Base-by-base conservation (phyloP, 2,329 filamentous ascomycete genomes). In the Cordyceps fumosorosea region DNA sequence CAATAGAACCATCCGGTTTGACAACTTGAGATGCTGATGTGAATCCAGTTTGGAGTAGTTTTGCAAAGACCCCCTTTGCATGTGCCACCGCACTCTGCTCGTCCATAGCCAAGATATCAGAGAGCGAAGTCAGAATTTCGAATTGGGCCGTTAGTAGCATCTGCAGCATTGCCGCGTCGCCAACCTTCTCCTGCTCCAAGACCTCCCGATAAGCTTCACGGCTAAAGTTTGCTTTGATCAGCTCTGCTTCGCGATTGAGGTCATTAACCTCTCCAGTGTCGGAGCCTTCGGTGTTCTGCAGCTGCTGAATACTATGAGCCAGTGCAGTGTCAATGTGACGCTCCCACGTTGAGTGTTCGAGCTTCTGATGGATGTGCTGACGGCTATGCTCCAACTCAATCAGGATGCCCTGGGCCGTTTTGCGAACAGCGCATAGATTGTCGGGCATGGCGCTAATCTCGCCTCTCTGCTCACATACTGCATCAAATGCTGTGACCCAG, bases 401-500 rank as follows among this genome's bases (percentile, higher is more conserved):
- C 32, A 96, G 81, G 48, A 98, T 93, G 1, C 93, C 95, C 62
- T 91, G 86, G 0, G 93, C 93, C 1, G 91, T 93, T 74, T 93
- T 96, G 62, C 92, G 87, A 78, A 98, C 90, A 0, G 89, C 84
- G 3, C 81, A 75, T 51, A 96, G 77, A 66, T 86, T 90, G 37
- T 83, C 76, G 1, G 92, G 85, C 82, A 88, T 86, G 0, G 82
- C 76, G 16, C 87, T 83, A 64, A 89, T 88, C 22, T 86, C 84
- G 58, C 71, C 70, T 20, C 87, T 82, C 54, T 81, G 81, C 45
- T 91, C 90, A 67, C 89, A 93, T 3, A 96, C 84, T 1, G 83
- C 80, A 65, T 98, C 93, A 69, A 98, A 99, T 2, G 92, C 91
- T 1, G 89, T 90, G 62, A 97, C 89, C 95, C 95, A 99, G 1